Evolutionary conservation across 1,284 basidiomycete genomes (phyloP).

Genomic region (Phellinidium pouzarii): DNA sequence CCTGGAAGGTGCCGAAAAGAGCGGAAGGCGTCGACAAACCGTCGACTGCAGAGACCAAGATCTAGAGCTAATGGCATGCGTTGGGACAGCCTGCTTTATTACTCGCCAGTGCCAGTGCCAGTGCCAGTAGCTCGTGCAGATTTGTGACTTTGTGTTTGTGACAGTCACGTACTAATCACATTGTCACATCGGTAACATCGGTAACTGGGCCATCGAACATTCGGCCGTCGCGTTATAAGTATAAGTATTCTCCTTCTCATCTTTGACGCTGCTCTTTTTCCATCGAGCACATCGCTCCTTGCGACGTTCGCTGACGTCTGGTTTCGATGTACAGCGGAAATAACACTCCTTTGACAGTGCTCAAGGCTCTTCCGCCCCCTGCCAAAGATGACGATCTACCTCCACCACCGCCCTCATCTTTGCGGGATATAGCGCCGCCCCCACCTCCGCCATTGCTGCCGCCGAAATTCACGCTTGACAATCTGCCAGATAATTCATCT

Average conservation of each 20-base stretch:
- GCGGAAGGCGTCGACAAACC: slow-evolving; percentile 6
- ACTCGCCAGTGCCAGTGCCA: no score
- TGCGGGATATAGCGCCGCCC: slow-evolving; percentile 20
- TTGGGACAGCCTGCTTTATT: not conserved
- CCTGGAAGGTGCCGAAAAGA: slow-evolving; percentile 1
- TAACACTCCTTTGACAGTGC: not conserved
- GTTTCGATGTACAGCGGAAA: slow-evolving; percentile 1
- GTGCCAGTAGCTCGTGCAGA: no score
- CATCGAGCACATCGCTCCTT: not conserved
- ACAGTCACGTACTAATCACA: no score
- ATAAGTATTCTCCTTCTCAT: not conserved
- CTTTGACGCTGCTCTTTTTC: not conserved
- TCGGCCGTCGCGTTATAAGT: no score
- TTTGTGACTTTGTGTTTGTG: no score
- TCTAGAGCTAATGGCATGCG: slow-evolving; percentile 5
- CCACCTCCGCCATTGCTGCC: slow-evolving; percentile 30
- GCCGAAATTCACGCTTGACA: slow-evolving; percentile 28
- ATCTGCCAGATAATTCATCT: slow-evolving; percentile 7
- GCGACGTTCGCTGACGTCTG: not conserved
- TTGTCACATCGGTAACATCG: no score
- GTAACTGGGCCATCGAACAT: no score
- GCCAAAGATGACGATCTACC: slow-evolving; percentile 32
- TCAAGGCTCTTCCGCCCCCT: slow-evolving; percentile 30
- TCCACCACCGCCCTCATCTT: slow-evolving; percentile 27
- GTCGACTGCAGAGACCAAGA: slow-evolving; percentile 6